phyloP scores from a whole-genome alignment of 2,329 filamentous ascomycete genomes.

The Colletotrichum noveboracense region DNA sequence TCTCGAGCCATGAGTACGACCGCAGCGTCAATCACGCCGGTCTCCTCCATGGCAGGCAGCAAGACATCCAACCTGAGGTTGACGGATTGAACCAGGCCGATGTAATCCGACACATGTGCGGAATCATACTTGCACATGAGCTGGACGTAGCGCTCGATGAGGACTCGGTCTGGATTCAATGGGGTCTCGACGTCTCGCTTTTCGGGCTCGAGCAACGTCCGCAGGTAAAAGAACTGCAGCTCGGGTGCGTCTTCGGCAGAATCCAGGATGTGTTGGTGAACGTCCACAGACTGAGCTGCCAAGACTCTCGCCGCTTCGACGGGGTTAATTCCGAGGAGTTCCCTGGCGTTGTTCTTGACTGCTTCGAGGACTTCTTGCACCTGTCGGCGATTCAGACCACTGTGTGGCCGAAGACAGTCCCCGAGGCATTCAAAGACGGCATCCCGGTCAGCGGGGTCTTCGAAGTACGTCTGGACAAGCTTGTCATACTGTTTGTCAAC shows the following conservation, averaged over 20 bases:
- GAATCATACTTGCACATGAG: constrained; percentile 90
- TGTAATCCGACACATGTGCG: constrained; percentile 82
- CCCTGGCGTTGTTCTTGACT: constrained; percentile 67
- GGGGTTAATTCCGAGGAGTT: constrained; percentile 72
- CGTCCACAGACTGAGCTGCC: constrained; percentile 61
- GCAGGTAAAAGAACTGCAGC: constrained; percentile 77
- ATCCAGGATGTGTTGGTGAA: constrained; percentile 71
- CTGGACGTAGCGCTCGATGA: constrained; percentile 85
- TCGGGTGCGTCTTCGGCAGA: constrained; percentile 65
- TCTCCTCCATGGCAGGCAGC: constrained; percentile 86
- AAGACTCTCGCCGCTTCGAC: constrained; percentile 69
- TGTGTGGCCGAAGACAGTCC: constrained; percentile 72
- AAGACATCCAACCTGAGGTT: constrained; percentile 76
- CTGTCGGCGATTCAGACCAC: constrained; percentile 72
- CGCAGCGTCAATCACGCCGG: constrained; percentile 89
- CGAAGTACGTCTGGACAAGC: constrained; percentile 81
- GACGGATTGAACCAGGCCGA: constrained; percentile 75
- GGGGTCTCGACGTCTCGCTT: constrained; percentile 34
- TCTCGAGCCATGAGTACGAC: constrained; percentile 90
- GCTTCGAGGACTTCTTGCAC: constrained; percentile 72
- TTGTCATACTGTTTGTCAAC: constrained; percentile 79
- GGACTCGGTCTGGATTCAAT: constrained; percentile 53
- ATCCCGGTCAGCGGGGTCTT: constrained; percentile 79
- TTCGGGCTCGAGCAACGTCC: constrained; percentile 71
- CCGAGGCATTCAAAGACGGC: constrained; percentile 80